These are phyloP conservation scores for Lactarius sp. DNA, from an alignment of 768 basidiomycete species.

Conservation along the genomic window DNA sequence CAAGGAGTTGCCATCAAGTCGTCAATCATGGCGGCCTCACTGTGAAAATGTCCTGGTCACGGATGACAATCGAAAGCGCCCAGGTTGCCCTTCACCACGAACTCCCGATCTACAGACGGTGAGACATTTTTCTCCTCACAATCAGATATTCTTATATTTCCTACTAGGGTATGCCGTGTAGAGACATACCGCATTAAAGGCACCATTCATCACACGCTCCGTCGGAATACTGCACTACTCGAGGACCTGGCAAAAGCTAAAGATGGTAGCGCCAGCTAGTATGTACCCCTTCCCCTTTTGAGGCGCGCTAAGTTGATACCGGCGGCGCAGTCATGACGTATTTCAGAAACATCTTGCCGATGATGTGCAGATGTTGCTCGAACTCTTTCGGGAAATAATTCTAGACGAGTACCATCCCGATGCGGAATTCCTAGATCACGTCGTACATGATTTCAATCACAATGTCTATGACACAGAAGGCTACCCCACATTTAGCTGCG, in stretches of 20 bases:
- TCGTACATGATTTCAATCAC: constrained; percentile 15
- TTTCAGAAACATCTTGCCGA: constrained; percentile 14
- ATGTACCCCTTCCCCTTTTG: neutral
- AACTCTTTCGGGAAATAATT: constrained; percentile 49
- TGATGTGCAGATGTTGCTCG: constrained; percentile 37
- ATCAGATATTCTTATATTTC: neutral
- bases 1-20: constrained; percentile 79
- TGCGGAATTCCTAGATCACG: constrained; percentile 13
- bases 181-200: constrained; percentile 76
- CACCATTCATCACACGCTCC: constrained; percentile 53
- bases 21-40: constrained; percentile 77
- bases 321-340: neutral
- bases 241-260: constrained; percentile 11
- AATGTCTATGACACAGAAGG: constrained; percentile 24
- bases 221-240: constrained; percentile 32
- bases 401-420: constrained; percentile 39
- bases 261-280: neutral
- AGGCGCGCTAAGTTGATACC: neutral
- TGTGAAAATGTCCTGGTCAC: constrained; percentile 81
- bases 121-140: constrained; percentile 15
- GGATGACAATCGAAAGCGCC: constrained; percentile 69
- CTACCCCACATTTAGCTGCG: constrained; percentile 45
- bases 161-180: constrained; percentile 64
- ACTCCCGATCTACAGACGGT: constrained; percentile 78
- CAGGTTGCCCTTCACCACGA: constrained; percentile 61